phyloP scores from a whole-genome alignment of 2,329 filamentous ascomycete genomes.

The Xylaria sp. region DNA sequence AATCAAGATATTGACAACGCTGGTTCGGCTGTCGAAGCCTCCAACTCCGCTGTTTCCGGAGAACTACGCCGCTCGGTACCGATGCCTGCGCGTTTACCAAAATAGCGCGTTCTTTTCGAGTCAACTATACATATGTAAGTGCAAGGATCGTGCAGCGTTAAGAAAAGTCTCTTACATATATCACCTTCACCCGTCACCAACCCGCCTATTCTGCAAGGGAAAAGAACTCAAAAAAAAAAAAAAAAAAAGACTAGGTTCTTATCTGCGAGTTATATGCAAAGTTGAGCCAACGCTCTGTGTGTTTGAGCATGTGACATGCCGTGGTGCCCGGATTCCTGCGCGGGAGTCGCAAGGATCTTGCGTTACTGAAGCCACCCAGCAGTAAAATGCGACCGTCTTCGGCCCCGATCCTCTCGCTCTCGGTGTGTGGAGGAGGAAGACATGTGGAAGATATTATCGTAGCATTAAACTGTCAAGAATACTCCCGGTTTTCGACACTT shows the following conservation, averaged over 20 bases:
- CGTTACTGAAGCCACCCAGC: not conserved
- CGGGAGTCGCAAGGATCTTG: slow-evolving; percentile 7
- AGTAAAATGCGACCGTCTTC: slow-evolving; percentile 19
- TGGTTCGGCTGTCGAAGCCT: slow-evolving; percentile 38
- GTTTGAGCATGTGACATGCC: slow-evolving; percentile 20
- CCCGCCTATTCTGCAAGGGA: slow-evolving; percentile 1
- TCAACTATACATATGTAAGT: slow-evolving; percentile 32
- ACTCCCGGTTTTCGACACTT: not conserved
- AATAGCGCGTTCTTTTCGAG: slow-evolving; percentile 29
- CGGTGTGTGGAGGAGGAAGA: slow-evolving; percentile 6
- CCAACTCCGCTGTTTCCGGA: slow-evolving; percentile 34
- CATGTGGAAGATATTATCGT: not conserved
- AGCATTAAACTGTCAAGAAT: not conserved
- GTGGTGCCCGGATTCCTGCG: slow-evolving; percentile 8
- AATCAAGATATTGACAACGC: slow-evolving; percentile 37
- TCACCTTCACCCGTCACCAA: slow-evolving; percentile 17
- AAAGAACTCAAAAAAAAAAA: not conserved
- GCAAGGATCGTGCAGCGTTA: slow-evolving; percentile 35
- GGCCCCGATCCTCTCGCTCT: not conserved
- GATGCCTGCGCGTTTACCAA: slow-evolving; percentile 31
- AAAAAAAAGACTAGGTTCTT: not conserved
- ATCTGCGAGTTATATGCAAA: slow-evolving; percentile 20
- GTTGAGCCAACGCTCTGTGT: slow-evolving; percentile 17
- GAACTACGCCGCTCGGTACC: slow-evolving; percentile 27
- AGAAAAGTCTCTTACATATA: slow-evolving; percentile 34